Evolutionary conservation across 805 yeast species (phyloP), one percentile per base, ranked within the genome.

Genomic region (Pichia phayaonensis): DNA sequence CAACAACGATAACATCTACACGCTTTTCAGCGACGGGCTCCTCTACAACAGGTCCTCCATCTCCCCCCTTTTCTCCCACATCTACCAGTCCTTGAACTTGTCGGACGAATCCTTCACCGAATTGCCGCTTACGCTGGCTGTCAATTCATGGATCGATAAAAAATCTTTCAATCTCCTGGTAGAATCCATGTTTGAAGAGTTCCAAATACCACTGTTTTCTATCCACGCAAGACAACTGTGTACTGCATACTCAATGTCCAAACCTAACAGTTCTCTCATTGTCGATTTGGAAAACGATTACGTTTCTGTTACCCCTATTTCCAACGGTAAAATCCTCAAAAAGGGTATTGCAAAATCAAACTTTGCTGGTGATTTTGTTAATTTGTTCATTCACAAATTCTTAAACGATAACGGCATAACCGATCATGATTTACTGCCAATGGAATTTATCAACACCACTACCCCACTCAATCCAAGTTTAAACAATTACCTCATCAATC

Each of bases 311-410:
- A 84, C 94, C 0, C 95, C 95, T 11, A 77, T 88, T 20, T 68
- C 80, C 54, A 90, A 86, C 59, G 96, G 96, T 39, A 75, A 78
- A 16, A 77, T 88, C 47, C 75, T 84, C 48, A 69, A 74, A 55
- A 84, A 83, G 62, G 85, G 87, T 44, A 74, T 80, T 6, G 70
- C 76, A 53, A 84, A 80, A 64, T 77, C 87, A 16, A 81, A 79
- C 58, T 86, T 76, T 62, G 97, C 90, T 4, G 98, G 97, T 11
- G 92, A 90, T 64, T 90, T 84, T 64, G 65, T 86, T 49, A 86
- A 84, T 63, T 72, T 79, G 47, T 87, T 86, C 66, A 71, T 82
- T 2, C 65, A 76, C 56, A 71, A 77, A 46, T 77, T 69, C 59
- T 73, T 74, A 54, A 66, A 71, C 50, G 40, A 53, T 20, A 42